phyloP scores from a whole-genome alignment of 2,329 filamentous ascomycete species.

The Aspergillus arachidicola region DNA sequence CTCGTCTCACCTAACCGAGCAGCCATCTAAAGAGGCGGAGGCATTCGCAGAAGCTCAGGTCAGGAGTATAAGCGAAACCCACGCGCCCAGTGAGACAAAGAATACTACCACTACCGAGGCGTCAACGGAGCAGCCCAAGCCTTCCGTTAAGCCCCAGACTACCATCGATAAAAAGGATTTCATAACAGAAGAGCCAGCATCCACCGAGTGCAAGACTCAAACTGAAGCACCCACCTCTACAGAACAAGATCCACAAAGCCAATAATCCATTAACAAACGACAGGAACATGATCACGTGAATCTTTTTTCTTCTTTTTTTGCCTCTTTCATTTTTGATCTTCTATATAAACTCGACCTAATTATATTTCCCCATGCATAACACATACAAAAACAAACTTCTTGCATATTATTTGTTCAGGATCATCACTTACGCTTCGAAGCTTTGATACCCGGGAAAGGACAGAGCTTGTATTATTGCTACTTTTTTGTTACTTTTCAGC shows the following conservation, averaged over 20 bases:
- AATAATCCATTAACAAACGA: background rate
- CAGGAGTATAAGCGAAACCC: background rate
- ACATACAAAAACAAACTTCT: background rate
- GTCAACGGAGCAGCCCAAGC: background rate
- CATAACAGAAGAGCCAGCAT: background rate
- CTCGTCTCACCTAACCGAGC: background rate
- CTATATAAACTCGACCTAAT: background rate
- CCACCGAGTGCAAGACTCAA: background rate
- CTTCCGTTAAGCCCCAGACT: background rate
- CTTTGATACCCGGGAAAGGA: conserved; percentile 10
- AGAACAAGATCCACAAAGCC: background rate
- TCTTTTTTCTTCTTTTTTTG: background rate
- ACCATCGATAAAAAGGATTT: background rate
- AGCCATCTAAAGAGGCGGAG: conserved; percentile 2
- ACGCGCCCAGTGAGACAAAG: background rate
- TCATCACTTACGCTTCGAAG: background rate
- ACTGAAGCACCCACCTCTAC: background rate
- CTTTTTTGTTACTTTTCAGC: background rate
- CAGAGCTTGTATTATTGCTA: conserved; percentile 2
- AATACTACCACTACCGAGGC: background rate
- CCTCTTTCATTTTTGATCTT: background rate
- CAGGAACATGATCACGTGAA: background rate
- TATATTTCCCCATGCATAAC: background rate
- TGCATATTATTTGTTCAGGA: background rate
- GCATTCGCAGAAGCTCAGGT: background rate